Percentiles rank a stretch among this genome's conserved stretches.
Conservation (phyloP, 1,284 basidiomycete genomes). For the Naganishia sp. region DNA sequence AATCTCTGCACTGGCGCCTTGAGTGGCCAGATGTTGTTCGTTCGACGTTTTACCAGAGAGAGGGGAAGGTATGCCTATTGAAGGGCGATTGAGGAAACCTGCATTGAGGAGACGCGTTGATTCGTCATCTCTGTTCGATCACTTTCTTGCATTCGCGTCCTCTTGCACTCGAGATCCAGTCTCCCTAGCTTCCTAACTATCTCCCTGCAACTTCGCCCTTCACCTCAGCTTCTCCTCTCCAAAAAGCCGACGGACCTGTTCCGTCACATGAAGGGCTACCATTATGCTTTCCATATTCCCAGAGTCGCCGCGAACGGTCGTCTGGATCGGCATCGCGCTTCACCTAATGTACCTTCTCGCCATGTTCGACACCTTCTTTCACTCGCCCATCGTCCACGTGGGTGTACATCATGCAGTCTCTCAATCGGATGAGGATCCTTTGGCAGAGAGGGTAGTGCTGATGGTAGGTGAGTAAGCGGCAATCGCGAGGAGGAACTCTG, state of each 20-base stretch:
- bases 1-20: no score
- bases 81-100: no score
- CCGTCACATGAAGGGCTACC: not conserved
- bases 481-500: no score
- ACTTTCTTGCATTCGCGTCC: not conserved
- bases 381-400: slow-evolving; percentile 46
- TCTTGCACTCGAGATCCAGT: no score
- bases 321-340: slow-evolving; percentile 65
- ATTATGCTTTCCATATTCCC: slow-evolving; percentile 19
- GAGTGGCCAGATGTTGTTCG: no score
- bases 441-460: slow-evolving; percentile 26
- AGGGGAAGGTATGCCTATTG: no score
- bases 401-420: slow-evolving; percentile 29
- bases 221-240: no score
- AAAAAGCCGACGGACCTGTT: not conserved
- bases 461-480: slow-evolving; percentile 31
- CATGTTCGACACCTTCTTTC: slow-evolving; percentile 87
- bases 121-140: not conserved
- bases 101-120: no score
- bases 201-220: not conserved
- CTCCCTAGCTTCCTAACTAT: not conserved
- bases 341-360: slow-evolving; percentile 71
- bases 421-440: not conserved
- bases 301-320: slow-evolving; percentile 12
- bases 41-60: no score